Conservation (phyloP, 495 filamentous ascomycete genomes). For the Stereocaulon alpinum region DNA sequence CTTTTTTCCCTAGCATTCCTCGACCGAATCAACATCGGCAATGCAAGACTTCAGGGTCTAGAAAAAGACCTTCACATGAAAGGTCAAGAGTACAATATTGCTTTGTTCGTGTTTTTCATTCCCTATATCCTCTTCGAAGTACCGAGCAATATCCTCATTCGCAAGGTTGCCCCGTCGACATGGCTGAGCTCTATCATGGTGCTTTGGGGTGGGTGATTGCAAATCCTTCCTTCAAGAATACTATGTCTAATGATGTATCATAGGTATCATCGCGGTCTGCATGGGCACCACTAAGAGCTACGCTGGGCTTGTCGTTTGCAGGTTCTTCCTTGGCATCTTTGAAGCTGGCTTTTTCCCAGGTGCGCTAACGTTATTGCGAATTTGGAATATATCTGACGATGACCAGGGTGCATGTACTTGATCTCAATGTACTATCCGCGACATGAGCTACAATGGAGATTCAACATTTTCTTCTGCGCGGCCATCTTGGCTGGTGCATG, state of each 20-base stretch:
- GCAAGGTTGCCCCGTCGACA: conserved; percentile 49
- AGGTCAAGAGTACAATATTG: conserved; percentile 49
- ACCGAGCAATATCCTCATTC: conserved; percentile 56
- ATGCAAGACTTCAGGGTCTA: conserved; percentile 52
- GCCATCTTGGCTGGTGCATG: conserved; percentile 50
- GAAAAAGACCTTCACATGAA: conserved; percentile 46
- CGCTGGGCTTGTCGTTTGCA: conserved; percentile 44
- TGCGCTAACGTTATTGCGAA: conserved; percentile 16
- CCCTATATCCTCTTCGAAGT: conserved; percentile 58
- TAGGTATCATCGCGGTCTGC: conserved; percentile 42
- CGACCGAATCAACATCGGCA: conserved; percentile 50
- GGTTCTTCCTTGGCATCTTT: conserved; percentile 48
- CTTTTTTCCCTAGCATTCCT: conserved; percentile 36
- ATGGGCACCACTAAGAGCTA: conserved; percentile 47
- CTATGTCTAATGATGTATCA: not conserved
- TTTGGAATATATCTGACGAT: not conserved
- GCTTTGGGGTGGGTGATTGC: conserved; percentile 37
- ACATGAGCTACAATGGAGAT: conserved; percentile 48
- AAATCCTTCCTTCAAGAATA: not conserved
- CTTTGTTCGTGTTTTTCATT: conserved; percentile 55
- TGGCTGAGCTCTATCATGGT: conserved; percentile 47
- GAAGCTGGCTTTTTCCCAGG: conserved; percentile 51
- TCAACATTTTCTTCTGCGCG: conserved; percentile 49
- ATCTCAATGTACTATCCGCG: conserved; percentile 55
- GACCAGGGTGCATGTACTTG: conserved; percentile 36